Percentiles rank a stretch among this genome's conserved stretches.
phyloP scores from a whole-genome alignment of 129 eudicot genomes.

The Silybum marianum region DNA sequence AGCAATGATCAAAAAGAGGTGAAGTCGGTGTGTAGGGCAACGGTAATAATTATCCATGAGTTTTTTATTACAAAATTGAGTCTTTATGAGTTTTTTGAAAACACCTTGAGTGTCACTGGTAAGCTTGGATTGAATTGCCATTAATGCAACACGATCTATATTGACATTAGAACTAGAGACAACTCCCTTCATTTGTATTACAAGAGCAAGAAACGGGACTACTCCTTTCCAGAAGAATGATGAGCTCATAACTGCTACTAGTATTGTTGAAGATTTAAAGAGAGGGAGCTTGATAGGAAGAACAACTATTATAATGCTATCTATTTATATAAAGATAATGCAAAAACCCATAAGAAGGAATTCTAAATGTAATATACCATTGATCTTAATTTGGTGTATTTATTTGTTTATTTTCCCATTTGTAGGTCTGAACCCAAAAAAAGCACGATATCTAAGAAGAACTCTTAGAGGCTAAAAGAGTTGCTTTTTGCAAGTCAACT shows the following conservation, averaged over 20 bases:
- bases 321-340: background rate
- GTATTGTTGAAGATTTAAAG: background rate
- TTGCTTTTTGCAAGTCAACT: background rate
- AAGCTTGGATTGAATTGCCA: constrained; percentile 12
- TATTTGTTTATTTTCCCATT: background rate
- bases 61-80: too few relatives aligned
- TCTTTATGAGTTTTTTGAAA: too few relatives aligned
- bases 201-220: background rate
- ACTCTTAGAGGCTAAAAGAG: background rate
- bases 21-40: too few relatives aligned
- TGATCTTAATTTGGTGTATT: background rate
- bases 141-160: constrained; percentile 2
- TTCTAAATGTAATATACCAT: too few relatives aligned
- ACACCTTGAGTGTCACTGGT: background rate
- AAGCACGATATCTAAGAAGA: background rate
- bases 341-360: background rate
- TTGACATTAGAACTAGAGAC: background rate
- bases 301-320: background rate
- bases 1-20: too few relatives aligned
- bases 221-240: background rate
- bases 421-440: background rate
- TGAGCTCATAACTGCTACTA: background rate
- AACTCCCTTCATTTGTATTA: background rate
- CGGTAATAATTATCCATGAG: too few relatives aligned
- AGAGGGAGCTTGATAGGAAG: background rate